These are phyloP conservation scores for Boletus rubescentipes DNA, from an alignment of 768 basidiomycete species.

Conservation along the genomic window DNA sequence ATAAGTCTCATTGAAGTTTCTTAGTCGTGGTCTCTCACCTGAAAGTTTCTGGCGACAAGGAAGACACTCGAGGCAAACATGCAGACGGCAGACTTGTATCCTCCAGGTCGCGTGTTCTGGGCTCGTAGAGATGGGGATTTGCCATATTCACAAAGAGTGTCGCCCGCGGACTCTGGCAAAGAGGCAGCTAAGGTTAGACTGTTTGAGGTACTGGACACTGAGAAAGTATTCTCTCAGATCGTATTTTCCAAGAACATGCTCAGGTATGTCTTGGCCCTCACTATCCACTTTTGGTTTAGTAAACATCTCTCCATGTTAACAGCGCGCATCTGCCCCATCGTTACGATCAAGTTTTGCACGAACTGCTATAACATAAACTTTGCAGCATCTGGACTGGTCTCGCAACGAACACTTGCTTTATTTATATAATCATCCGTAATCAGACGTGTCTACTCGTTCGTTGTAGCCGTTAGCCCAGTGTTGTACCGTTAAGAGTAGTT, in stretches of 20 bases:
- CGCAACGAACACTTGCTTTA: neutral
- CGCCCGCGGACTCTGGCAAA: constrained; percentile 16
- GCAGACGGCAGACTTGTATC: constrained; percentile 69
- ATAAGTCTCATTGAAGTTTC: neutral
- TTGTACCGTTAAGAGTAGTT: neutral
- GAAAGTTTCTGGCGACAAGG: constrained; percentile 72
- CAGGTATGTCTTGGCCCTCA: constrained; percentile 44
- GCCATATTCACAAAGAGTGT: constrained; percentile 44
- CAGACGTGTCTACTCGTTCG: constrained; percentile 12
- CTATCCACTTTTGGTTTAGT: neutral
- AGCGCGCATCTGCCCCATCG: constrained; percentile 80
- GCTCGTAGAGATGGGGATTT: constrained; percentile 73
- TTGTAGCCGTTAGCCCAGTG: constrained; percentile 17
- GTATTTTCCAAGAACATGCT: constrained; percentile 84
- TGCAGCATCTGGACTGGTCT: constrained; percentile 2
- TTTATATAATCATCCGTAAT: constrained; percentile 3
- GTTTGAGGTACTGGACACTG: constrained; percentile 76
- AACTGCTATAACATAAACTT: constrained; percentile 46
- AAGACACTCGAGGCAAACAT: constrained; percentile 87
- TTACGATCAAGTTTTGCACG: constrained; percentile 74
- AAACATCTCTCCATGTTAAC: constrained; percentile 5
- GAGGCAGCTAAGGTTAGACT: constrained; percentile 58
- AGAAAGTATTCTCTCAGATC: constrained; percentile 77
- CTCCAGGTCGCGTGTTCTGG: constrained; percentile 79
- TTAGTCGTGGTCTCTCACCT: neutral